Conservation (phyloP, 2,329 filamentous ascomycete species). For the Elsinoe batatas region DNA sequence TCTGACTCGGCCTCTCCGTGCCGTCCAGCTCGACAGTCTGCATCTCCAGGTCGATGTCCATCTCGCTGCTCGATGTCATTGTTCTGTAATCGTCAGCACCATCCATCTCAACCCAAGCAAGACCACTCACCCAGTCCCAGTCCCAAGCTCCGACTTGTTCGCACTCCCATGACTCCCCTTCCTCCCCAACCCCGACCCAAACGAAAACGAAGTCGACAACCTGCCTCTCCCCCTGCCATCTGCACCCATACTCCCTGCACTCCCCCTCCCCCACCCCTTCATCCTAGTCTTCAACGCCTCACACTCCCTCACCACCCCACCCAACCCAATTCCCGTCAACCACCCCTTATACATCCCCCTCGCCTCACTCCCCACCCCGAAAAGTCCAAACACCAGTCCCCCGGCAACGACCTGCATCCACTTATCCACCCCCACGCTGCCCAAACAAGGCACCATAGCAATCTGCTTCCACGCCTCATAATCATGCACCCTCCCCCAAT, state of each 20-base stretch:
- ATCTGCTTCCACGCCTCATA: conserved; percentile 39
- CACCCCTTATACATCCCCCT: conserved; percentile 40
- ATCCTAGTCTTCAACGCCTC: not conserved
- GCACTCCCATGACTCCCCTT: not conserved
- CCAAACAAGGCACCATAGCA: conserved; percentile 36
- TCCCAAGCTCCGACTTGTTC: not conserved
- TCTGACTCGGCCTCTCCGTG: not conserved
- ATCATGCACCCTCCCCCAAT: conserved; percentile 46
- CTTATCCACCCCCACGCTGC: conserved; percentile 42
- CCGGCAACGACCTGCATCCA: conserved; percentile 49
- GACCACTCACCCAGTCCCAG: not conserved
- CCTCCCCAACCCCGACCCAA: not conserved
- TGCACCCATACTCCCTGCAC: not conserved
- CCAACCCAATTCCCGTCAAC: not conserved
- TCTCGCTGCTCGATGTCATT: not conserved
- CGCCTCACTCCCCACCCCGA: conserved; percentile 55
- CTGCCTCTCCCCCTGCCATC: not conserved
- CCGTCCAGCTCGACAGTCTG: not conserved
- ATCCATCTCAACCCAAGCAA: not conserved
- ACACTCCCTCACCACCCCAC: not conserved
- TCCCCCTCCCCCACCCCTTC: not conserved
- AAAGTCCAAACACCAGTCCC: conserved; percentile 51
- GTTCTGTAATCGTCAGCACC: not conserved
- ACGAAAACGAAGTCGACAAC: not conserved
- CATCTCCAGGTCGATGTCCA: not conserved